Percentiles rank a stretch among this genome's conserved stretches.
These are phyloP conservation scores for Talaromyces sp. DNA, from an alignment of 2,329 filamentous ascomycete species.

Conservation along the genomic window DNA sequence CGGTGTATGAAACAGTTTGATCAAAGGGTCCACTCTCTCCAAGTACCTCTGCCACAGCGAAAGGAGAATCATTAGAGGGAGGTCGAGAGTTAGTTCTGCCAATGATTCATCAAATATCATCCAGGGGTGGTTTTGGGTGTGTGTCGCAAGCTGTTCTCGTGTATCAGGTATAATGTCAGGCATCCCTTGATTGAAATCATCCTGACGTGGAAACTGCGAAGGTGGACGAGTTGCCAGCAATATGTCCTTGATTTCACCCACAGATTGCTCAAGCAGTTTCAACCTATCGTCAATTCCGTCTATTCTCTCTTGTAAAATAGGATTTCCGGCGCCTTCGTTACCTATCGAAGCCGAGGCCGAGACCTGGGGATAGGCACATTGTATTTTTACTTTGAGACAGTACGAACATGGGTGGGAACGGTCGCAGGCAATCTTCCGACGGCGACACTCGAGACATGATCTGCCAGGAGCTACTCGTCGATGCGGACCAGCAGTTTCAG, in stretches of 20 bases:
- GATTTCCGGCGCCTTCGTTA: background rate
- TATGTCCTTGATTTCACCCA: slow-evolving; percentile 1
- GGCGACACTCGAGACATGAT: slow-evolving; percentile 21
- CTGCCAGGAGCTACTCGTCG: slow-evolving; percentile 10
- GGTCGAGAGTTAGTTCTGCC: background rate
- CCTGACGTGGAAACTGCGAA: background rate
- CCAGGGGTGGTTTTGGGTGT: background rate
- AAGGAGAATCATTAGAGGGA: slow-evolving; percentile 6
- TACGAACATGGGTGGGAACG: slow-evolving; percentile 20
- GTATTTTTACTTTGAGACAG: slow-evolving; percentile 28
- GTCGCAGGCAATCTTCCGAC: slow-evolving; percentile 24
- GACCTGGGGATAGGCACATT: slow-evolving; percentile 26
- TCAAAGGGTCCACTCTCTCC: slow-evolving; percentile 47
- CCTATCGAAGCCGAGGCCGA: background rate
- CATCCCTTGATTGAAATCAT: background rate
- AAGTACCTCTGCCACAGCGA: slow-evolving; percentile 20
- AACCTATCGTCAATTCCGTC: slow-evolving; percentile 2
- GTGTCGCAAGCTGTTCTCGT: background rate
- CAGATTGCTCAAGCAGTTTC: background rate
- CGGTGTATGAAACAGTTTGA: slow-evolving; percentile 54
- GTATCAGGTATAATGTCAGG: background rate
- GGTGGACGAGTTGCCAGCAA: background rate
- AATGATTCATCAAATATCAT: background rate
- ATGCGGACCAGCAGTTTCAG: background rate
- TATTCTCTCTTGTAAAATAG: background rate